phyloP scores from a whole-genome alignment of 2,329 filamentous ascomycete species.

The Pseudocercospora fijiensis region DNA sequence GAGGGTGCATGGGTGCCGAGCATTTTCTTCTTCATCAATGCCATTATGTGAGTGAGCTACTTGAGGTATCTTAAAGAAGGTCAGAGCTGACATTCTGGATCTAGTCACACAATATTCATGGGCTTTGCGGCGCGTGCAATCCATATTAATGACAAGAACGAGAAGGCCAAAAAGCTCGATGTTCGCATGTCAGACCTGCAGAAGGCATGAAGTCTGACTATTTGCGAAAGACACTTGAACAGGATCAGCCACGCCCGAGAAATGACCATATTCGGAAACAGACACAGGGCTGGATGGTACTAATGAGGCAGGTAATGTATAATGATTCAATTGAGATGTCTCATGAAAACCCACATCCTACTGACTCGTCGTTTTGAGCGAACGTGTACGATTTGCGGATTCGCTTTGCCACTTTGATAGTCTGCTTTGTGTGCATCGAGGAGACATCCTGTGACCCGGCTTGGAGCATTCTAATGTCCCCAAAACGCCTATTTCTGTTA shows the following conservation, averaged over 20 bases:
- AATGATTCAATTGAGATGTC: not conserved
- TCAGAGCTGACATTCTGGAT: not conserved
- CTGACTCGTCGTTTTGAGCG: too few relatives aligned
- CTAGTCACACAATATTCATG: not conserved
- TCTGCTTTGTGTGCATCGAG: too few relatives aligned
- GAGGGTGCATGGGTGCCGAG: not conserved
- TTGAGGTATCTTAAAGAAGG: not conserved
- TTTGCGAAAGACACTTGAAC: not conserved
- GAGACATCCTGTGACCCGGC: too few relatives aligned
- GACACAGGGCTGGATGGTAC: not conserved
- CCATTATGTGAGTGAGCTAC: not conserved
- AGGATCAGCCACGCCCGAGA: not conserved
- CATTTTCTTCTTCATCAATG: constrained; percentile 9
- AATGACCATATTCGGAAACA: not conserved
- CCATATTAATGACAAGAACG: not conserved
- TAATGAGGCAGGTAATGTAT: not conserved
- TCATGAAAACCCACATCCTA: too few relatives aligned
- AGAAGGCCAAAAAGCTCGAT: not conserved
- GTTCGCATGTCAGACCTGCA: not conserved
- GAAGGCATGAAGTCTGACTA: not conserved
- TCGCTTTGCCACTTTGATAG: too few relatives aligned
- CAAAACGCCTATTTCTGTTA: too few relatives aligned
- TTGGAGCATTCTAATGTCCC: too few relatives aligned
- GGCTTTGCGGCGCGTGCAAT: not conserved
- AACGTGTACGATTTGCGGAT: too few relatives aligned